Percentiles rank a stretch among this genome's conserved stretches.
These are phyloP conservation scores for Kwoniella sp. DNA, from an alignment of 768 basidiomycete genomes.

Conservation along the genomic window DNA sequence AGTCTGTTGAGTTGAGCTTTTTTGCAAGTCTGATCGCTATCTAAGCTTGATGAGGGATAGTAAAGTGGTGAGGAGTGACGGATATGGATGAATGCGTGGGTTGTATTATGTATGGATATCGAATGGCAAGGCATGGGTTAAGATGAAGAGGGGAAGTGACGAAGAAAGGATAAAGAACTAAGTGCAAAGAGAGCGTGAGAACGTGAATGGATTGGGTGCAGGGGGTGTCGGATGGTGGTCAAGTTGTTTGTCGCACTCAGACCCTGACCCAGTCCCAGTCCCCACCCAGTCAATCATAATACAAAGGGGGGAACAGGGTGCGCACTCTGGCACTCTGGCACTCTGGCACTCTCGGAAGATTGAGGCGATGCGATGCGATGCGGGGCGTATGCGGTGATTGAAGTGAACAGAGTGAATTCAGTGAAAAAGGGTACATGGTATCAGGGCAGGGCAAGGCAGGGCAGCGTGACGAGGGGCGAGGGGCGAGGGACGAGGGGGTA, in stretches of 20 bases:
- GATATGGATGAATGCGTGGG: neutral
- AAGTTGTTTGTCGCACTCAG: neutral
- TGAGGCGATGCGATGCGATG: neutral
- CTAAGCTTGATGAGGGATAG: no score
- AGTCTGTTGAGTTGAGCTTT: constrained; percentile 60
- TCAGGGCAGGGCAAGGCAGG: neutral
- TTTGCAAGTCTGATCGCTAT: neutral
- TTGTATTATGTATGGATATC: neutral
- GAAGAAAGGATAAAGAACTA: constrained; percentile 1
- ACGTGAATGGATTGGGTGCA: neutral
- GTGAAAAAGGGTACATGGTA: no score
- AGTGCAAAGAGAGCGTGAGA: neutral
- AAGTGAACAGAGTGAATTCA: no score
- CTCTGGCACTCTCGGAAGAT: neutral
- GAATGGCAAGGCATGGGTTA: neutral
- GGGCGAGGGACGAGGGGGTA: no score
- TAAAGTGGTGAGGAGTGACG: neutral
- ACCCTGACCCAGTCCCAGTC: no score
- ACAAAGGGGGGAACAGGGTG: neutral
- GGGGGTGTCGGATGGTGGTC: neutral
- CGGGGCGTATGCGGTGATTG: no score
- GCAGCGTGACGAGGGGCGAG: constrained; percentile 1
- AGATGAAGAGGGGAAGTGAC: no score
- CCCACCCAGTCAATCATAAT: no score
- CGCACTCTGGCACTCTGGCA: neutral